Base-by-base conservation (phyloP, 1,284 basidiomycete species). In the Vanrija pseudolonga region DNA sequence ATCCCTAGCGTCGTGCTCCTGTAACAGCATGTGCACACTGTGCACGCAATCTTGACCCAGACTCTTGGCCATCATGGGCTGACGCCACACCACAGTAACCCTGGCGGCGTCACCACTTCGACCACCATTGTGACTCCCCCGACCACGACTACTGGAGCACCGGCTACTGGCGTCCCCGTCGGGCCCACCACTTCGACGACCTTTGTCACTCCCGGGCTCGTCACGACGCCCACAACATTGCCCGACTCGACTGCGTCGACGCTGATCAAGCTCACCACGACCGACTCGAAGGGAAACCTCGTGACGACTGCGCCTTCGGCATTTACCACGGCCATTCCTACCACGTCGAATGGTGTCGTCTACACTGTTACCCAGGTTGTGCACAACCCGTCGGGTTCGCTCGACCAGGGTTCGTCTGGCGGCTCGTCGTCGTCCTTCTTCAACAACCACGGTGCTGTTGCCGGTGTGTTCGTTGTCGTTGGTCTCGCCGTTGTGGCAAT, bases 391-490 rank as follows among this genome's bases (percentile, higher is more conserved):
- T 68, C 69, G 1, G 75, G 75, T 6, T 56, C 66, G 6, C 62
- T 76, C 32, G 71, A 74, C 53, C 57, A 62, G 32, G 69, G 71
- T 14, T 61, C 63, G 8, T 63, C 60, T 3, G 53, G 57, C 1
- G 66, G 68, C 4, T 51, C 61, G 4, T 62, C 64, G 23, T 65
- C 60, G n/a, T 65, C 57, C 44, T 63, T 66, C 24, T 78, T 78
- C 62, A 73, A 72, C 65, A 72, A 71, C 64, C 73, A 71, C 36
- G 76, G 76, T 6, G 76, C 76, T 2, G 76, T 78, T 15, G 76
- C 75, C 7, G 76, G 76, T 38, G 72, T 73, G 4, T 78, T 78
- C 51, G 76, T 78, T 28, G 76, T 77, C 7, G 76, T 78, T n/a
- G 76, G 76, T 50, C 68, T 78, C 17, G 76, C 73, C 8, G 70